These are phyloP conservation scores for Pichiaceae sp. DNA, from an alignment of 1,139 yeast species.

Conservation along the genomic window DNA sequence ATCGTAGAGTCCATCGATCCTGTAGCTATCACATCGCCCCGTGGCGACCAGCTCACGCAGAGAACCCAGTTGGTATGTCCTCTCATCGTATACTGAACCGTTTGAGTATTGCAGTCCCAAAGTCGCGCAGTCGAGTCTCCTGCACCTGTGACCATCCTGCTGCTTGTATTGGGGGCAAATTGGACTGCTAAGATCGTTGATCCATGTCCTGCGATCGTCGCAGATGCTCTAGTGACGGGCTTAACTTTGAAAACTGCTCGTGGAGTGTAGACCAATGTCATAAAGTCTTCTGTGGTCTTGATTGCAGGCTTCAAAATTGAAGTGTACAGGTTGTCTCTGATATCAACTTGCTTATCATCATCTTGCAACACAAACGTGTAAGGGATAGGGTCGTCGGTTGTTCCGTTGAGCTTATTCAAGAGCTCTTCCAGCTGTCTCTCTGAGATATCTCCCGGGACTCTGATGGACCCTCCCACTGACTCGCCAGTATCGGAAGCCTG, in stretches of 20 bases:
- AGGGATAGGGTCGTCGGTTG: slow-evolving; percentile 79
- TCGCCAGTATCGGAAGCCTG: slow-evolving; percentile 97
- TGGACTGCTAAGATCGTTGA: slow-evolving; percentile 86
- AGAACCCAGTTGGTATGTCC: slow-evolving; percentile 95
- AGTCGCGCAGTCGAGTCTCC: slow-evolving; percentile 97
- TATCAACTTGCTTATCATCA: slow-evolving; percentile 53
- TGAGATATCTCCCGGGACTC: slow-evolving; percentile 87
- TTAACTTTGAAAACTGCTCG: slow-evolving; percentile 90
- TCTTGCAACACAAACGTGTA: slow-evolving; percentile 69
- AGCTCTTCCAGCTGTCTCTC: slow-evolving; percentile 85
- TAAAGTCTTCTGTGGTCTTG: slow-evolving; percentile 85
- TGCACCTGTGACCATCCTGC: slow-evolving; percentile 89
- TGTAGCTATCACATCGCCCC: slow-evolving; percentile 85
- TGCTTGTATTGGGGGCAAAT: slow-evolving; percentile 85
- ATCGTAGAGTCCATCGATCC: slow-evolving; percentile 91
- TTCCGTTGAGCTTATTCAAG: slow-evolving; percentile 62
- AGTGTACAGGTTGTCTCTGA: slow-evolving; percentile 65
- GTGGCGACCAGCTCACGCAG: slow-evolving; percentile 91
- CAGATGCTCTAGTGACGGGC: slow-evolving; percentile 84
- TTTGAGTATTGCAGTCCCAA: slow-evolving; percentile 96
- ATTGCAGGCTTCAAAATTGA: slow-evolving; percentile 81
- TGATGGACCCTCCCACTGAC: slow-evolving; percentile 69
- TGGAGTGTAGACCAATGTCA: slow-evolving; percentile 89
- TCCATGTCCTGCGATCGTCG: slow-evolving; percentile 94
- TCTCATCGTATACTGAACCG: slow-evolving; percentile 68